These are phyloP conservation scores for Penicillium psychrofluorescens DNA, from an alignment of 495 filamentous ascomycete species.

Conservation along the genomic window DNA sequence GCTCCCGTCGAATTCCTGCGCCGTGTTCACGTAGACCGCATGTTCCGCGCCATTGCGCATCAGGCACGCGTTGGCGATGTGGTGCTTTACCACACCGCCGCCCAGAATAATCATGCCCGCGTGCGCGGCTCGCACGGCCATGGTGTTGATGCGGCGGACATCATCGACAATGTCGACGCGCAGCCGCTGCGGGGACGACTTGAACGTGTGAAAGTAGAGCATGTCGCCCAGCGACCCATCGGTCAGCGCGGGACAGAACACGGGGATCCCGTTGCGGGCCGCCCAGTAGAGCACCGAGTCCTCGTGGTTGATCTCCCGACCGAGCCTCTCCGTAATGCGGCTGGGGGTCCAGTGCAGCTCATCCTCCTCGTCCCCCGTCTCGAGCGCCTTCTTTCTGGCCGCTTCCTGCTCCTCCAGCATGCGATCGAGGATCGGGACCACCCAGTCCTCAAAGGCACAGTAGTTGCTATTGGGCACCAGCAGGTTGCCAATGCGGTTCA, in stretches of 20 bases:
- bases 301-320: constrained; percentile 87
- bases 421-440: constrained; percentile 80
- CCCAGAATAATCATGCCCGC: constrained; percentile 93
- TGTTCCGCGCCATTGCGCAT: constrained; percentile 97
- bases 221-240: constrained; percentile 95
- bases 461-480: constrained; percentile 97
- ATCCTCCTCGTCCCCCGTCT: constrained; percentile 51
- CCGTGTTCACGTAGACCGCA: constrained; percentile 95
- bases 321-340: constrained; percentile 77
- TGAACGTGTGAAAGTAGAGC: constrained; percentile 95
- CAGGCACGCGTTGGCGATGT: constrained; percentile 92
- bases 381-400: constrained; percentile 38
- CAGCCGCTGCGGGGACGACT: constrained; percentile 67
- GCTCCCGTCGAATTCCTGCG: constrained; percentile 92
- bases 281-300: constrained; percentile 91
- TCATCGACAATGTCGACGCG: constrained; percentile 85
- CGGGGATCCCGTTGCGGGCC: constrained; percentile 83
- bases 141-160: constrained; percentile 80
- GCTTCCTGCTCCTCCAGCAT: constrained; percentile 93
- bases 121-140: constrained; percentile 73
- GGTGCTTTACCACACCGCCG: constrained; percentile 90
- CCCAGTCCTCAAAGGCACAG: constrained; percentile 95
- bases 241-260: constrained; percentile 94
- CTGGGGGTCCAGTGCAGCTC: constrained; percentile 85
- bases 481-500: constrained; percentile 94